Base-by-base conservation (phyloP, 179 eudicot genomes). In the Spinacia oleracea region DNA sequence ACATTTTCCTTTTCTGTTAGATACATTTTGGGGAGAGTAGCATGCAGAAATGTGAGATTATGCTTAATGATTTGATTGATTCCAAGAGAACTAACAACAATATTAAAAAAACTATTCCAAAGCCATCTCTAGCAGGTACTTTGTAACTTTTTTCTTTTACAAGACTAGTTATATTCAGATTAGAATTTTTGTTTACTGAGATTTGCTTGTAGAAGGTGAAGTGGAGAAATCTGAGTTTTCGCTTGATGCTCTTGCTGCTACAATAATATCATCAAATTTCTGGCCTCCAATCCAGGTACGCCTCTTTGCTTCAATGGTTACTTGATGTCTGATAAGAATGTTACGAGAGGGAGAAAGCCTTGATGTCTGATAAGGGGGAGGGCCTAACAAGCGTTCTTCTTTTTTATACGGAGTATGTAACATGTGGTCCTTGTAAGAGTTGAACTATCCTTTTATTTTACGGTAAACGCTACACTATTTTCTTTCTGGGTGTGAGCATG, bases 281-380 rank as follows among this genome's bases (percentile, higher is more conserved):
- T 96, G 99, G 99, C 98, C 99, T 74, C 96, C 96, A n/a, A 96
- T 93, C 81, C 98, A 93, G 98, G 98, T 93, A 88, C 68, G 79
- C 21, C 38, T 20, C 62, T 29, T 53, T 67, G 43, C 48, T 55
- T 62, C 64, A 32, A 64, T 55, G n/a, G 62, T 42, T 55, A 7
- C 9, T 20, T 50, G 23, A 20, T 53, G 58, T 53, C 25, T 18
- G 9, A 1, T 51, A 51, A 51, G 21, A 1, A 18, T 48, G 15
- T 27, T 11, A 25, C 10, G 32, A 15, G 12, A 45, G 29, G 58
- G 27, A 2, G 16, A 48, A n/a, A 29, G 20, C 51, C 46, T 68
- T 68, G 51, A 42, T 42, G 31, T 66, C 70, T 66, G 43, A 38
- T 66, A 31, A 11, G 23, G 25, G 45, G 8, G 46, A 34, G n/a